Evolutionary conservation across 139 green algal genomes (phyloP).

Genomic region (Prasinococcaceae sp.): DNA sequence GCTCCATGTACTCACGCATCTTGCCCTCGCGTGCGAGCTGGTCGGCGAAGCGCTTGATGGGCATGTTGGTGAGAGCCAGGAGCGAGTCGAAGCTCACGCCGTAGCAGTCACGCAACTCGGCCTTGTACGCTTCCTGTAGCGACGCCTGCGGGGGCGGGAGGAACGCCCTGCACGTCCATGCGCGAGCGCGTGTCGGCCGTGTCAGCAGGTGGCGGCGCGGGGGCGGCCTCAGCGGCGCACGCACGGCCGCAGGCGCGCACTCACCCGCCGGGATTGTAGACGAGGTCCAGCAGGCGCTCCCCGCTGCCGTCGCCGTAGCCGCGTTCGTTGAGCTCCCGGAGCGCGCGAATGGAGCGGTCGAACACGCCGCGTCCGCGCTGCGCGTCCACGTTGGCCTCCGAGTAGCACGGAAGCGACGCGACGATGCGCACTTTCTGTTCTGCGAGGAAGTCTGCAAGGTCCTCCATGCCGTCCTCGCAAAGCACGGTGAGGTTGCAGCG

Average conservation of each 20-base stretch:
- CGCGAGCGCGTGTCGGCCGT: neutral
- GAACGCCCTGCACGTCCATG: slow-evolving; percentile 26
- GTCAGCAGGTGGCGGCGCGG: too few relatives aligned
- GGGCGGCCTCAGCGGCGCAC: too few relatives aligned
- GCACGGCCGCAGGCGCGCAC: too few relatives aligned
- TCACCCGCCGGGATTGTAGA: slow-evolving; percentile 89
- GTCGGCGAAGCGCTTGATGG: slow-evolving; percentile 92
- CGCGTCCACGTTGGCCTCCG: slow-evolving; percentile 63
- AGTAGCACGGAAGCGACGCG: slow-evolving; percentile 89
- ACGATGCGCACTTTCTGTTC: slow-evolving; percentile 70
- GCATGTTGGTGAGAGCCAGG: slow-evolving; percentile 97
- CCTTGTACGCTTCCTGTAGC: slow-evolving; percentile 42
- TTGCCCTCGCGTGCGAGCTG: slow-evolving; percentile 38
- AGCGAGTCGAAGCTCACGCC: slow-evolving; percentile 76
- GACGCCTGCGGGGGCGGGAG: slow-evolving; percentile 39
- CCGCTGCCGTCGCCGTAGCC: slow-evolving; percentile 47
- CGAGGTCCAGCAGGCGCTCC: slow-evolving; percentile 68
- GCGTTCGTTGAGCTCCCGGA: slow-evolving; percentile 60
- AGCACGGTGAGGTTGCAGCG: slow-evolving; percentile 97
- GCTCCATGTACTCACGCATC: slow-evolving; percentile 75
- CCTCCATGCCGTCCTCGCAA: slow-evolving; percentile 71
- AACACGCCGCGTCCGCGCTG: slow-evolving; percentile 74
- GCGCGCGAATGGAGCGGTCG: slow-evolving; percentile 62
- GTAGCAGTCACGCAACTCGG: slow-evolving; percentile 47
- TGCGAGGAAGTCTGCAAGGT: slow-evolving; percentile 73